A percentile compares a stretch with the other conserved stretches of the same genome.
phyloP scores from a whole-genome alignment of 1,284 basidiomycete genomes.

The Leccinum solheimii region DNA sequence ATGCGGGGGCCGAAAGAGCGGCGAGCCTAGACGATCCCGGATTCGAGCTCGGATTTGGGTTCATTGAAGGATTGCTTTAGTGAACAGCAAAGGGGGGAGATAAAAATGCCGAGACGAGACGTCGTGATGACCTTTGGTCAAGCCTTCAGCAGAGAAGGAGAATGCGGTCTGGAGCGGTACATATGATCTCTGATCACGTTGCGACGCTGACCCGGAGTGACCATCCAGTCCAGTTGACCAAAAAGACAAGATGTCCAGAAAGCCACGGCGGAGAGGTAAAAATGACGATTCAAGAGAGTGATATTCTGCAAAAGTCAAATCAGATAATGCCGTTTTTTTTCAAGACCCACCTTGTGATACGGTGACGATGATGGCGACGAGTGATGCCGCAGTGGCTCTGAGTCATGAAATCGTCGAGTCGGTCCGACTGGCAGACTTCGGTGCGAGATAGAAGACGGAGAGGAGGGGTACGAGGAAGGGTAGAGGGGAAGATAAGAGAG shows the following conservation, averaged over 20 bases:
- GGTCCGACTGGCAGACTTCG: neutral
- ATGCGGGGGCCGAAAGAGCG: neutral
- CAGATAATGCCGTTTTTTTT: neutral
- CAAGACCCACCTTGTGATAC: neutral
- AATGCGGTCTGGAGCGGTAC: neutral
- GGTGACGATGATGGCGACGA: neutral
- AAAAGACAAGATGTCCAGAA: too few relatives aligned
- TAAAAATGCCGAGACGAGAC: neutral
- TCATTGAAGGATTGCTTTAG: neutral
- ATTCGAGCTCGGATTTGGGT: neutral
- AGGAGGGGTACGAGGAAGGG: neutral
- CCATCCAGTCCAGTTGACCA: neutral
- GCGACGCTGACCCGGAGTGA: neutral
- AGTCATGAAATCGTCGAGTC: neutral
- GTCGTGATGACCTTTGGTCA: neutral
- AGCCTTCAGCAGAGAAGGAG: neutral
- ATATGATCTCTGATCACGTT: neutral
- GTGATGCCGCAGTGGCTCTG: neutral
- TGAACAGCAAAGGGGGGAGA: neutral
- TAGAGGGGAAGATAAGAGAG: too few relatives aligned
- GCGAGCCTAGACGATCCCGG: neutral
- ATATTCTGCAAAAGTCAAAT: neutral
- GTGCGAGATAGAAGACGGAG: neutral
- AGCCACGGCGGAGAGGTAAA: neutral
- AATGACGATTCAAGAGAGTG: neutral